A percentile compares a stretch with the other conserved stretches of the same genome.
phyloP scores from a whole-genome alignment of 345 rosid species.

The Dovyalis caffra region DNA sequence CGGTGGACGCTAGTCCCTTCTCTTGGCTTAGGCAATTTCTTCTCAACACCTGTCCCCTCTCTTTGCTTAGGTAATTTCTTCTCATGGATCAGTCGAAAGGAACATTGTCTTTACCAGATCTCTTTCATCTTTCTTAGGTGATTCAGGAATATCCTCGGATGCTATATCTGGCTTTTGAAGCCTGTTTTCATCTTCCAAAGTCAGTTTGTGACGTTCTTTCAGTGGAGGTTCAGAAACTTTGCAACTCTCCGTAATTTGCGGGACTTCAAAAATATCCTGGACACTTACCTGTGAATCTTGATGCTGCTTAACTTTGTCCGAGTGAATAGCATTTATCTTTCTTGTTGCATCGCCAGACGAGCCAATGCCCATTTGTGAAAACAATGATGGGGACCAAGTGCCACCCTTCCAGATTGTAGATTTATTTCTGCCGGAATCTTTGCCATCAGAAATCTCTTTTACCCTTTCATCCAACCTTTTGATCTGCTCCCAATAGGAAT shows the following conservation, averaged over 20 bases:
- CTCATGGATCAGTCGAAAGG: slow-evolving; percentile 22
- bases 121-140: slow-evolving; percentile 15
- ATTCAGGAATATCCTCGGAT: slow-evolving; percentile 16
- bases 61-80: slow-evolving; percentile 24
- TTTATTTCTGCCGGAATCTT: slow-evolving; percentile 29
- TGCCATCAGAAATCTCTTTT: slow-evolving; percentile 35
- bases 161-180: slow-evolving; percentile 34
- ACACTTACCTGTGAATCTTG: slow-evolving; percentile 27
- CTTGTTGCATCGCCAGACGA: slow-evolving; percentile 27
- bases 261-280: slow-evolving; percentile 72
- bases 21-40: slow-evolving; percentile 22
- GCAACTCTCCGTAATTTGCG: slow-evolving; percentile 26
- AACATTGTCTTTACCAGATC: slow-evolving; percentile 37
- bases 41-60: slow-evolving; percentile 31
- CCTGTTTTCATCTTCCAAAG: slow-evolving; percentile 32
- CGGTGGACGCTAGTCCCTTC: slow-evolving; percentile 16
- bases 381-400: slow-evolving; percentile 35
- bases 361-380: slow-evolving; percentile 35
- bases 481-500: slow-evolving; percentile 58
- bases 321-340: slow-evolving; percentile 14
- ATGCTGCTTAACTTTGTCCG: slow-evolving; percentile 34
- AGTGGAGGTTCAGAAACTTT: slow-evolving; percentile 7
- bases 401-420: slow-evolving; percentile 33
- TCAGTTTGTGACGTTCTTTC: slow-evolving; percentile 18
- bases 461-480: slow-evolving; percentile 50